phyloP scores from a whole-genome alignment of 129 eudicot species.

The Helichrysum umbraculigerum region DNA sequence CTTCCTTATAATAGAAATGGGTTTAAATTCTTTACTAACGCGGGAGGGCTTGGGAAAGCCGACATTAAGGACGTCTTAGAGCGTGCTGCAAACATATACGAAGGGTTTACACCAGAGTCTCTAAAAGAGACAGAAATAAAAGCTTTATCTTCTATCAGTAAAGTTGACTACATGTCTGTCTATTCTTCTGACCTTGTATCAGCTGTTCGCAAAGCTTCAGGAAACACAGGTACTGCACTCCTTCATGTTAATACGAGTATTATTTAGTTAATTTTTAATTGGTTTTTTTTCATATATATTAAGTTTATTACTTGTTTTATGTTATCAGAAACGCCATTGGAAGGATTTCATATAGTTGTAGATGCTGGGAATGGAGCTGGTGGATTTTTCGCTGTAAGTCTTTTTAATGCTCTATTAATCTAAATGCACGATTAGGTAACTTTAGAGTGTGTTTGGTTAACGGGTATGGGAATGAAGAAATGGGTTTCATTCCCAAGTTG shows the following conservation, averaged over 20 bases:
- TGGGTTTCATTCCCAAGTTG: too few species aligned
- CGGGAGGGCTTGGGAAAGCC: conserved; percentile 95
- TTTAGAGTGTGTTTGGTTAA: too few species aligned
- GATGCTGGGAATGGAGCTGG: conserved; percentile 99
- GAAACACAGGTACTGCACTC: conserved; percentile 60
- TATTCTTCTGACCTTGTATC: conserved; percentile 87
- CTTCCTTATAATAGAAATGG: conserved; percentile 98
- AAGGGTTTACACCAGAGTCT: conserved; percentile 53
- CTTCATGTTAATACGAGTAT: background rate
- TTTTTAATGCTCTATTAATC: background rate
- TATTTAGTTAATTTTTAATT: background rate
- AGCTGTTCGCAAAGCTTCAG: conserved; percentile 94
- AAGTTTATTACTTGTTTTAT: conserved; percentile 18
- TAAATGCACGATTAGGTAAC: background rate
- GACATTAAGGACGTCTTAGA: conserved; percentile 93
- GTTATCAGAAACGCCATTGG: conserved; percentile 85
- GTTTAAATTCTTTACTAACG: conserved; percentile 86
- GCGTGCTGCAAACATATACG: conserved; percentile 76
- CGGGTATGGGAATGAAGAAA: too few species aligned
- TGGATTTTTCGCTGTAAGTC: conserved; percentile 92
- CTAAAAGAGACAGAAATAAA: conserved; percentile 49
- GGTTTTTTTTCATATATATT: too few species aligned
- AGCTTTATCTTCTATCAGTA: conserved; percentile 49
- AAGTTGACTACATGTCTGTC: conserved; percentile 80
- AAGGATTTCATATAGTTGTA: conserved; percentile 92